A percentile compares a stretch with the other conserved stretches of the same genome.
These are phyloP conservation scores for Aspergillus flavus DNA, from an alignment of 2,329 filamentous ascomycete genomes.

Conservation along the genomic window DNA sequence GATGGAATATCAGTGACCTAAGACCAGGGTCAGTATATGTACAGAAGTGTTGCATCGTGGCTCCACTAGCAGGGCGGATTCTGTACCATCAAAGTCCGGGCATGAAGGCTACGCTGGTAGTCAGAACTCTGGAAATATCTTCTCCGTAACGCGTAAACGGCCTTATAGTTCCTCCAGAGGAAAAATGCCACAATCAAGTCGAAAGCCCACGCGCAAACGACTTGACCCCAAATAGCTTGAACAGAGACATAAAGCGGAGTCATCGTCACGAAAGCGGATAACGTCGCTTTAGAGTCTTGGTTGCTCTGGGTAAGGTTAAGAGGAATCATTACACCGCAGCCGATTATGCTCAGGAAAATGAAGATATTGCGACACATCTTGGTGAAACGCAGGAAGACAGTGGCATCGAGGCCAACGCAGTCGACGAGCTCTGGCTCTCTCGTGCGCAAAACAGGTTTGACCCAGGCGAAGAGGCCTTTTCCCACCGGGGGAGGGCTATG, in stretches of 20 bases:
- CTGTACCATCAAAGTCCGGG: slow-evolving; percentile 61
- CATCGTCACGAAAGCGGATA: slow-evolving; percentile 44
- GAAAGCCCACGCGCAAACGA: slow-evolving; percentile 64
- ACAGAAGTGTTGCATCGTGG: not conserved
- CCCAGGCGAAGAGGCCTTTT: slow-evolving; percentile 86
- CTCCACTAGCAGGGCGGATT: too few relatives aligned
- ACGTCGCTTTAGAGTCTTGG: slow-evolving; percentile 26
- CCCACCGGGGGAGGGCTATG: slow-evolving; percentile 85
- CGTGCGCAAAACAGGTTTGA: slow-evolving; percentile 74
- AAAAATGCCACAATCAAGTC: slow-evolving; percentile 77
- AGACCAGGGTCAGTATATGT: not conserved
- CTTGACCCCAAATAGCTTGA: slow-evolving; percentile 60
- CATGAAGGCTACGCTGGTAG: slow-evolving; percentile 84
- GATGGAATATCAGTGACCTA: slow-evolving; percentile 82
- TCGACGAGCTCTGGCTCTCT: slow-evolving; percentile 76
- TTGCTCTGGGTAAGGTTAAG: slow-evolving; percentile 66
- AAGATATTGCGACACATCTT: slow-evolving; percentile 95
- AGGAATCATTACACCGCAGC: slow-evolving; percentile 77
- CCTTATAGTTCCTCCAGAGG: slow-evolving; percentile 87
- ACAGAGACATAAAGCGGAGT: slow-evolving; percentile 55
- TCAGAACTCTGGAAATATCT: slow-evolving; percentile 83
- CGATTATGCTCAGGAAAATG: slow-evolving; percentile 68
- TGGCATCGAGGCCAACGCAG: slow-evolving; percentile 88
- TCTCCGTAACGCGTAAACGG: slow-evolving; percentile 70
- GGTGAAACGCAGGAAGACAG: slow-evolving; percentile 83